Evolutionary conservation across 345 rosid genomes (phyloP), one percentile per base, ranked within the genome.

Genomic region (Eucalyptus erythrocorys): DNA sequence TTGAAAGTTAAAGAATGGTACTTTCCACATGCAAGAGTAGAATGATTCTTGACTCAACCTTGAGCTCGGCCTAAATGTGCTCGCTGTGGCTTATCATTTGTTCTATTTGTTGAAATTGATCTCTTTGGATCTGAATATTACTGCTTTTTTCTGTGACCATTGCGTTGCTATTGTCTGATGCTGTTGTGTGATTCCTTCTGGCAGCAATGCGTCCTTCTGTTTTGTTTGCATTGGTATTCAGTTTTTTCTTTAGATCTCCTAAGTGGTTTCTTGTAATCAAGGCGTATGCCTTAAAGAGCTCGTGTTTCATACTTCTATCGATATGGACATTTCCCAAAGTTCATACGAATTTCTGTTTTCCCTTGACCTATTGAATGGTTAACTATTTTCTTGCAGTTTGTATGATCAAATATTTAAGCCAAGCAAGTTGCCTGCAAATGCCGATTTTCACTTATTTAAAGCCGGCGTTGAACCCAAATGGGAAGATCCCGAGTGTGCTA

Each of bases 401-500:
- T 92, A 95, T 86, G 97, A 94, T 61, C 96, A 95, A 86, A 93
- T 94, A 90, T 94, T 97, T 91, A 93, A 93, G 94, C 98, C 99
- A 13, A 95, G 99, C 91, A 95, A 89, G 90, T 93, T 96, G 89
- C 90, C 93, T 37, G 90, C 53, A 37, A 92, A 90, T 89, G 96
- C 96, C 66, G 99, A 97, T 88, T 94, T 96, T 90, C 99, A 97
- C 91, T 89, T 97, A 93, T 97, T 97, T 89, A 95, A 92, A 95
- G 95, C 90, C 90, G 99, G 99, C 48, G 86, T 97, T 91, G 99
- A 96, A 88, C 99, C 99, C 21, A 97, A 96, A 88, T 97, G 99
- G 99, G 99, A 97, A 93, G 99, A 97, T 93, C 98, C 98, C 3
- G 98, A 94, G 92, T 96, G 98, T 91, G 97, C 98, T 80, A 87